These are phyloP conservation scores for Avena atlantica DNA, from an alignment of 176 grass and related monocot species.

Conservation along the genomic window DNA sequence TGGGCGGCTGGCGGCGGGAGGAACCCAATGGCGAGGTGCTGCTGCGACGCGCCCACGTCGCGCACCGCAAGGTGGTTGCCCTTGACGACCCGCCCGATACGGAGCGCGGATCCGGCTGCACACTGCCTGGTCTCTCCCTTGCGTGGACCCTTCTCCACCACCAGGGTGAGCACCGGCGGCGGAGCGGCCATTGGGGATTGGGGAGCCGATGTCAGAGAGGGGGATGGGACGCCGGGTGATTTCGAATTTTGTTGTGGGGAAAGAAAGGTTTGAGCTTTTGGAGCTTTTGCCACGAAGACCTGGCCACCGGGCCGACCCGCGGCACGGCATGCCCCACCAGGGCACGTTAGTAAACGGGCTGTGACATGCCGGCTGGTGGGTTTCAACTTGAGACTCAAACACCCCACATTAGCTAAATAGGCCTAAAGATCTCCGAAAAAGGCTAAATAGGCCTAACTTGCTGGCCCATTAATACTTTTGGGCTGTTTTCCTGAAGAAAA, in stretches of 20 bases:
- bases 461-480: too few species aligned
- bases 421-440: too few species aligned
- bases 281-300: neutral
- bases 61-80: constrained; percentile 77
- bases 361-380: too few species aligned
- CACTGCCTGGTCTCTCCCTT: constrained; percentile 52
- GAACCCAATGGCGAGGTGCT: constrained; percentile 70
- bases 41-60: constrained; percentile 77
- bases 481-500: too few species aligned
- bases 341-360: too few species aligned
- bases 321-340: too few species aligned
- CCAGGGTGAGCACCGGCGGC: constrained; percentile 61
- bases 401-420: too few species aligned
- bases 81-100: constrained; percentile 68
- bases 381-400: too few species aligned
- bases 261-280: neutral
- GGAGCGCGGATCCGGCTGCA: constrained; percentile 37
- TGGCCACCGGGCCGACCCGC: too few species aligned
- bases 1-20: constrained; percentile 44
- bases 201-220: neutral
- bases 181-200: constrained; percentile 49
- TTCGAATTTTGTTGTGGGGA: neutral
- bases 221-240: neutral
- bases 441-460: too few species aligned
- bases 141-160: constrained; percentile 72